Percentiles rank a stretch among this genome's conserved stretches.
Evolutionary conservation across 208 protist genomes (phyloP).

Genomic region (Angomonas desouzai): DNA sequence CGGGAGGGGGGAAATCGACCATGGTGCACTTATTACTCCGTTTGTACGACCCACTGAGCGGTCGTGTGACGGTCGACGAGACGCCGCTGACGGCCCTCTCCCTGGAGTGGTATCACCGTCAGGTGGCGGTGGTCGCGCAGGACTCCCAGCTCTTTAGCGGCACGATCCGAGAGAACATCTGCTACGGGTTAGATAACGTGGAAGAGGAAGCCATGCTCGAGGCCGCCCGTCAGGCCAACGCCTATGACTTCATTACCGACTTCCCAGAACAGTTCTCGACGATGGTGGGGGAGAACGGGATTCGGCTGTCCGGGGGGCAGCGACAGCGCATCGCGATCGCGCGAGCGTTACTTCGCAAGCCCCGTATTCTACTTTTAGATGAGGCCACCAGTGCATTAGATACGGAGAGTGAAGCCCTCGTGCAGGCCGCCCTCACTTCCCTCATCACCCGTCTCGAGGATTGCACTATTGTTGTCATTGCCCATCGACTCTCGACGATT

Average conservation of each 20-base stretch:
- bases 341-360: constrained; percentile 85
- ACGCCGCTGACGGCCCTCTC: constrained; percentile 31
- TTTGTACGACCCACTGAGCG: constrained; percentile 67
- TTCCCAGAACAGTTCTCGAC: constrained; percentile 44
- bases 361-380: constrained; percentile 88
- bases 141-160: constrained; percentile 95
- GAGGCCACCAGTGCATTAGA: constrained; percentile 89
- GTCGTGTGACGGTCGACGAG: constrained; percentile 28
- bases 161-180: constrained; percentile 81
- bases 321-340: constrained; percentile 94
- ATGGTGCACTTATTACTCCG: constrained; percentile 39
- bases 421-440: constrained; percentile 85
- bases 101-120: constrained; percentile 35
- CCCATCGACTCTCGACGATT: constrained; percentile 48
- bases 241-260: constrained; percentile 43
- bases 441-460: constrained; percentile 35
- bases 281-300: constrained; percentile 51
- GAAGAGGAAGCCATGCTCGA: constrained; percentile 27
- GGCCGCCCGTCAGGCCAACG: constrained; percentile 47
- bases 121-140: constrained; percentile 97
- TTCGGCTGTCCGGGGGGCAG: constrained; percentile 92
- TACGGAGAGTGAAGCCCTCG: constrained; percentile 72
- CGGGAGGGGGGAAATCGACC: constrained; percentile 52
- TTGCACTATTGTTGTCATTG: constrained; percentile 46
- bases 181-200: constrained; percentile 32